phyloP scores from a whole-genome alignment of 2,329 filamentous ascomycete genomes.

The Fusarium hainanense region DNA sequence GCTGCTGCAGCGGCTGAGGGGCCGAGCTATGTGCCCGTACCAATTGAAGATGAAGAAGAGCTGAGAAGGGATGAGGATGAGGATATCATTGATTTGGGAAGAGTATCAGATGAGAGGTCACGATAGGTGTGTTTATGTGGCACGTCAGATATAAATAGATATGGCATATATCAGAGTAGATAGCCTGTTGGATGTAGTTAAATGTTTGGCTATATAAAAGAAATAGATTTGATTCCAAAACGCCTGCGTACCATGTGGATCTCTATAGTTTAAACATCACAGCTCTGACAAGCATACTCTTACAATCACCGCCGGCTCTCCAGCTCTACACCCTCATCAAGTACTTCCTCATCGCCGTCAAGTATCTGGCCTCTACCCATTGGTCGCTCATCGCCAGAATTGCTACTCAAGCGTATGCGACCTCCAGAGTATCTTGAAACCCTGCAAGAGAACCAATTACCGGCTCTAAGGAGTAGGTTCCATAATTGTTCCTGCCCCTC shows the following conservation, averaged over 20 bases:
- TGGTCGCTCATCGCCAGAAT: conserved; percentile 51
- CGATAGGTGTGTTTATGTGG: conserved; percentile 6
- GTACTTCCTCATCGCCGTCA: conserved; percentile 56
- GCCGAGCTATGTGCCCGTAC: conserved; percentile 47
- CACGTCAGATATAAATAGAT: neutral
- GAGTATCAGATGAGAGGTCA: conserved; percentile 35
- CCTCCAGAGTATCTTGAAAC: conserved; percentile 66
- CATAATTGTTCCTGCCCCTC: conserved; percentile 74
- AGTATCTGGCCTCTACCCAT: conserved; percentile 59
- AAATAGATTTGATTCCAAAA: conserved; percentile 31
- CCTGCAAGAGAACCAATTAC: conserved; percentile 68
- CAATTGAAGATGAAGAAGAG: conserved; percentile 38
- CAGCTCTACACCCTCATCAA: conserved; percentile 58
- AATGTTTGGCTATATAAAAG: conserved; percentile 12
- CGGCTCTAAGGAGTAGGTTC: conserved; percentile 64
- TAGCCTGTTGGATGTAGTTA: neutral
- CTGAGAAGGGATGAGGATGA: conserved; percentile 48
- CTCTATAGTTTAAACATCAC: conserved; percentile 26
- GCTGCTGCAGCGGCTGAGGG: conserved; percentile 40
- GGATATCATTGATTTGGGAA: conserved; percentile 52
- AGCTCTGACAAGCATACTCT: conserved; percentile 6
- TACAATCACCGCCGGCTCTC: conserved; percentile 50
- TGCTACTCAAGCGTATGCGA: conserved; percentile 62
- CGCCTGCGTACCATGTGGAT: conserved; percentile 37
- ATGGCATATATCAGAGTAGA: neutral